A percentile compares a stretch with the other conserved stretches of the same genome.
Conservation (phyloP, 352 stramenopile genomes). For the Globisporangium camurandrum region DNA sequence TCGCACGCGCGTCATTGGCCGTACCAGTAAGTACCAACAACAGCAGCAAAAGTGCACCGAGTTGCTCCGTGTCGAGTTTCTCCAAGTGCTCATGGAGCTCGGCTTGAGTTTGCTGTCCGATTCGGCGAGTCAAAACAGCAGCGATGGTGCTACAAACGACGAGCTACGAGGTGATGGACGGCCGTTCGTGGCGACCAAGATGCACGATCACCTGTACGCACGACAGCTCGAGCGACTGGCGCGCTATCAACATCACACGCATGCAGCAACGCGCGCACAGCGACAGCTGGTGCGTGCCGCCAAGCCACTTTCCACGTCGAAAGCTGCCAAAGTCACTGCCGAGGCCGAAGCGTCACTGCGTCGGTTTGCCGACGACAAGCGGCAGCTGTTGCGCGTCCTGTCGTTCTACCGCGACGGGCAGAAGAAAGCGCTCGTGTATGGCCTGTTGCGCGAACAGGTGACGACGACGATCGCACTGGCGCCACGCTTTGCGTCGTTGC, state of each 20-base stretch:
- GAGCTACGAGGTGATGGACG: background rate
- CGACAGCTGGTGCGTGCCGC: slow-evolving; percentile 46
- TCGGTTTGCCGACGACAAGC: slow-evolving; percentile 65
- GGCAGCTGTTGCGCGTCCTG: slow-evolving; percentile 82
- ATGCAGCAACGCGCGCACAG: slow-evolving; percentile 37
- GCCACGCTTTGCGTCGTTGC: slow-evolving; percentile 63
- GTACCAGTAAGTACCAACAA: too few relatives aligned
- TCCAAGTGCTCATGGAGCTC: slow-evolving; percentile 91
- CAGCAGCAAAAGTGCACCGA: slow-evolving; percentile 33
- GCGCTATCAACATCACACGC: slow-evolving; percentile 56
- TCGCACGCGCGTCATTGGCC: background rate
- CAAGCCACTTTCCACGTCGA: slow-evolving; percentile 20
- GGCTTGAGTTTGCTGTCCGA: slow-evolving; percentile 79
- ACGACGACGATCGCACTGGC: slow-evolving; percentile 79
- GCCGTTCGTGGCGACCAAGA: slow-evolving; percentile 17
- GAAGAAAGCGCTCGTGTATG: slow-evolving; percentile 90
- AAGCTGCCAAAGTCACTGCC: slow-evolving; percentile 13
- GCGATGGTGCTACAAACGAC: slow-evolving; percentile 7
- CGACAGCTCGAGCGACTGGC: slow-evolving; percentile 66
- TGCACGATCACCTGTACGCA: slow-evolving; percentile 78
- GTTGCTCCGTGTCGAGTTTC: slow-evolving; percentile 83
- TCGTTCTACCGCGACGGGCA: slow-evolving; percentile 91
- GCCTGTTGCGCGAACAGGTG: slow-evolving; percentile 85
- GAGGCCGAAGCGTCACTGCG: slow-evolving; percentile 24
- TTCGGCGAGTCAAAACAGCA: slow-evolving; percentile 16